phyloP scores from a whole-genome alignment of 2,329 filamentous ascomycete genomes.

The Aureobasidium sp. region DNA sequence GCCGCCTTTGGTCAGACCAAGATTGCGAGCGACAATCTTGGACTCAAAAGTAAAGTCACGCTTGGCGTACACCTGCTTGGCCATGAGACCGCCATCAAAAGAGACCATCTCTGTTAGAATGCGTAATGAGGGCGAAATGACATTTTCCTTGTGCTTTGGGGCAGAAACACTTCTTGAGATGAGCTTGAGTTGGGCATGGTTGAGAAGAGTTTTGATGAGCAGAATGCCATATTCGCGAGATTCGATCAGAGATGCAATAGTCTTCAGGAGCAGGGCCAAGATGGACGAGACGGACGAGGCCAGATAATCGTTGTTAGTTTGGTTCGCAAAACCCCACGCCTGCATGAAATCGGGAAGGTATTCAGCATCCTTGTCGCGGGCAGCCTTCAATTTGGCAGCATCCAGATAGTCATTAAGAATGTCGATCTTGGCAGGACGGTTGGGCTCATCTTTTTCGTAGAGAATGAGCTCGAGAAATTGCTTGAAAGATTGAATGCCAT shows the following conservation, averaged over 20 bases:
- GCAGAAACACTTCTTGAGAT: constrained; percentile 72
- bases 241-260: constrained; percentile 66
- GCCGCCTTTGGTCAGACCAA: constrained; percentile 62
- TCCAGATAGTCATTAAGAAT: constrained; percentile 67
- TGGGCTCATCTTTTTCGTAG: constrained; percentile 47
- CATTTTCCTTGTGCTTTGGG: constrained; percentile 73
- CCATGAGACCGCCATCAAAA: constrained; percentile 77
- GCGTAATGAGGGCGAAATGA: constrained; percentile 82
- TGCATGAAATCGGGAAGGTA: constrained; percentile 77
- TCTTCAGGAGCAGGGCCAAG: constrained; percentile 72
- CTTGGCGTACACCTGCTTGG: constrained; percentile 64
- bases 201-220: constrained; percentile 74
- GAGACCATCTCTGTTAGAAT: constrained; percentile 77
- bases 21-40: constrained; percentile 70
- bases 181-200: constrained; percentile 72
- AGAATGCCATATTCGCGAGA: constrained; percentile 68
- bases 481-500: constrained; percentile 66
- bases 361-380: constrained; percentile 51
- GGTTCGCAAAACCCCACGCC: constrained; percentile 76
- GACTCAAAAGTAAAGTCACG: constrained; percentile 65
- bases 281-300: constrained; percentile 75
- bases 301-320: constrained; percentile 72
- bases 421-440: constrained; percentile 41
- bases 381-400: constrained; percentile 44
- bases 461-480: constrained; percentile 58